These are phyloP conservation scores for Pseudogymnoascus sp. DNA, from an alignment of 2,329 filamentous ascomycete species.

Conservation along the genomic window DNA sequence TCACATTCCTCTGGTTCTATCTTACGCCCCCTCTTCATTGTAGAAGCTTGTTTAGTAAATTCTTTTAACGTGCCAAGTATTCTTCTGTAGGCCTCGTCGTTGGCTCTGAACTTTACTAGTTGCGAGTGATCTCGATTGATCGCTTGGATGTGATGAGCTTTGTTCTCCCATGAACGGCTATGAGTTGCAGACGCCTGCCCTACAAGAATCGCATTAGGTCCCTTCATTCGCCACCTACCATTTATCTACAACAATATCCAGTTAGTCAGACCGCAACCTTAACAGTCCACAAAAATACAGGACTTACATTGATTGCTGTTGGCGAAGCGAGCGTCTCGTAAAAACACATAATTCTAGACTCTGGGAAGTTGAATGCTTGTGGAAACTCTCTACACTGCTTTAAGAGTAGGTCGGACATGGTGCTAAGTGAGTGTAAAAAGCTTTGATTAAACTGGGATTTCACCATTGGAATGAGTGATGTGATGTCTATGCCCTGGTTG, in stretches of 20 bases:
- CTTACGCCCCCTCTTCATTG: background rate
- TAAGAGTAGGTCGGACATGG: background rate
- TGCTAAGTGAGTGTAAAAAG: conserved; percentile 3
- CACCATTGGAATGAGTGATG: conserved; percentile 19
- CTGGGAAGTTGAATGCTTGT: background rate
- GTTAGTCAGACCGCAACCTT: background rate
- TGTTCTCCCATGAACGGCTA: background rate
- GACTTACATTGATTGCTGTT: conserved; percentile 16
- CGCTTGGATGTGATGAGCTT: background rate
- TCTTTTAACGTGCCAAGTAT: background rate
- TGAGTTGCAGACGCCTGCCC: conserved; percentile 2
- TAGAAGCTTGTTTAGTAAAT: background rate
- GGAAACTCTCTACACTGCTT: background rate
- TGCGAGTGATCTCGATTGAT: conserved; percentile 4
- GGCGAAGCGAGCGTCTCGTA: conserved; percentile 24
- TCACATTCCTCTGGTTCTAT: background rate
- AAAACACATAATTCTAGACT: conserved; percentile 22
- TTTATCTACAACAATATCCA: background rate
- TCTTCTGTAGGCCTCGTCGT: background rate
- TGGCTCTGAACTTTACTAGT: background rate
- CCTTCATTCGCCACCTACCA: background rate
- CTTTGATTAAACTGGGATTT: conserved; percentile 10
- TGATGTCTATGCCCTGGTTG: conserved; percentile 20
- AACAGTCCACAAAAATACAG: background rate
- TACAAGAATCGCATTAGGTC: background rate